Conservation (phyloP, 2,329 filamentous ascomycete species). For the Xylaria sp. region DNA sequence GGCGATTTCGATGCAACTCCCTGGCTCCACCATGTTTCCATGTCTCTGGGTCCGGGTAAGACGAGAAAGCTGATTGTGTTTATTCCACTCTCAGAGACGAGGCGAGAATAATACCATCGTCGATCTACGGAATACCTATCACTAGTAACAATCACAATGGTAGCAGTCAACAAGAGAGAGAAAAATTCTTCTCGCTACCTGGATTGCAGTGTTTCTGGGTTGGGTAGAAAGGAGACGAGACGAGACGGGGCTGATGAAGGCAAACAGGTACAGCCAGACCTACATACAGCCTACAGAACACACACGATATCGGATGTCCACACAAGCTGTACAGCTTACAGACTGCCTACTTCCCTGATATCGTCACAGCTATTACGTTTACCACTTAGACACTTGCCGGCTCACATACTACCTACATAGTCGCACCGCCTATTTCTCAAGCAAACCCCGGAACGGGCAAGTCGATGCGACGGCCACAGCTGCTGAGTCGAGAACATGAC, state of each 20-base stretch:
- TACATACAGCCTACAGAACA: not conserved
- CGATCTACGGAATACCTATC: too few species aligned
- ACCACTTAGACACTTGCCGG: not conserved
- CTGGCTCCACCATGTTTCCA: not conserved
- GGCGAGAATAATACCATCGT: too few species aligned
- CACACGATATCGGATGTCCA: too few species aligned
- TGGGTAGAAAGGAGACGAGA: conserved; percentile 12
- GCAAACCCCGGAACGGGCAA: not conserved
- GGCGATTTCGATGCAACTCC: not conserved
- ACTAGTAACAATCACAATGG: too few species aligned
- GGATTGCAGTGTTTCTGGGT: conserved; percentile 9
- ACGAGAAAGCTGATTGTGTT: too few species aligned
- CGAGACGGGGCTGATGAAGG: not conserved
- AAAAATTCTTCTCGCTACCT: conserved; percentile 7
- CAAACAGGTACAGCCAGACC: not conserved
- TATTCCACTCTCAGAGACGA: too few species aligned
- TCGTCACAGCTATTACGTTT: not conserved
- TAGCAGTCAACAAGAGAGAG: too few species aligned
- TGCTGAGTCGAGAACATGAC: not conserved
- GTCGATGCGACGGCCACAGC: not conserved
- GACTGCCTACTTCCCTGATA: not conserved
- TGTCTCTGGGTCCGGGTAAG: not conserved
- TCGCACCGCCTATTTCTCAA: not conserved
- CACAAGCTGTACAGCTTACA: not conserved
- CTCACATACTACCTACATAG: not conserved